A percentile compares a stretch with the other conserved stretches of the same genome.
Evolutionary conservation across 371 early-diverging fungal species (phyloP).

Genomic region (Massospora cicadina): DNA sequence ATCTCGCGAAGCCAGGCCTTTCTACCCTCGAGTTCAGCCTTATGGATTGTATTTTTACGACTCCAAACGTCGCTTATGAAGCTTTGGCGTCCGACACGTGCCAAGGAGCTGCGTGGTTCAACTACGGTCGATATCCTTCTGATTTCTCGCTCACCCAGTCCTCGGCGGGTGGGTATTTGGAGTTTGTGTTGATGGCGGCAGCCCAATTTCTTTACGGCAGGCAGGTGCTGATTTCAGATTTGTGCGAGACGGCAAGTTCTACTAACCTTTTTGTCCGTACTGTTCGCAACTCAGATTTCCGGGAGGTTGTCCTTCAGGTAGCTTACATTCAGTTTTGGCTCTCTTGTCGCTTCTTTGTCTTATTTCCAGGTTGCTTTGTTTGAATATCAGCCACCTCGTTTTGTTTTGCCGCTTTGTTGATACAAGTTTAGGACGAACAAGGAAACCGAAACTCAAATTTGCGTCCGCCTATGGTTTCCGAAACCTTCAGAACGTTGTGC

Average conservation of each 20-base stretch:
- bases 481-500: slow-evolving; percentile 88
- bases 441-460: slow-evolving; percentile 43
- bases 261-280: slow-evolving; percentile 28
- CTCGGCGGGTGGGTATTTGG: slow-evolving; percentile 78
- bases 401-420: neutral
- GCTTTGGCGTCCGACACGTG: neutral
- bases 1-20: slow-evolving; percentile 17
- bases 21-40: neutral
- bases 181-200: slow-evolving; percentile 66
- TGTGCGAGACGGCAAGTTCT: slow-evolving; percentile 18
- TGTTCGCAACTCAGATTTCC: slow-evolving; percentile 69
- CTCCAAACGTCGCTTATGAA: neutral
- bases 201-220: slow-evolving; percentile 57
- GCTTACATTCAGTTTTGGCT: slow-evolving; percentile 1
- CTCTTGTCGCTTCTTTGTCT: neutral
- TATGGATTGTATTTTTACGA: neutral
- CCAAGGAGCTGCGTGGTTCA: neutral
- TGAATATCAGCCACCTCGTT: no score
- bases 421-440: slow-evolving; percentile 15
- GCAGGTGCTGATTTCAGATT: slow-evolving; percentile 15
- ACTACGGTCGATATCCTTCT: neutral
- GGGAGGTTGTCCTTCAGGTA: slow-evolving; percentile 36
- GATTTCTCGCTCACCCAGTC: slow-evolving; percentile 45
- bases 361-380: no score
- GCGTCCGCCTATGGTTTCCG: slow-evolving; percentile 87